phyloP scores from a whole-genome alignment of 352 stramenopile species.

The Globisporangium perplexum region DNA sequence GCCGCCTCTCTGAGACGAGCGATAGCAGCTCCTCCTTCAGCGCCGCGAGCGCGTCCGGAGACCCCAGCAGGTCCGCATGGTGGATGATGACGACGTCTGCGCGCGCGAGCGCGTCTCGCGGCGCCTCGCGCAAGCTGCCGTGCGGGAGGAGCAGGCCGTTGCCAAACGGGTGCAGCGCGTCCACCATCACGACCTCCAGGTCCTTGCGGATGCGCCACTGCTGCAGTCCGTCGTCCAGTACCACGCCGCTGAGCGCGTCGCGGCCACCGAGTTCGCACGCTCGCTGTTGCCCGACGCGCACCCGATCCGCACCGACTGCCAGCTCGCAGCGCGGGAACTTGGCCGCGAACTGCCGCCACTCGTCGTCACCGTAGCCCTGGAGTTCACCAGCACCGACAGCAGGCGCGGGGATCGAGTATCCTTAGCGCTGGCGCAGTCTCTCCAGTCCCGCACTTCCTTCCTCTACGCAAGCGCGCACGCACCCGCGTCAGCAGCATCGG shows the following conservation, averaged over 20 bases:
- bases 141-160: slow-evolving; percentile 50
- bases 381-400: neutral
- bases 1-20: slow-evolving; percentile 8
- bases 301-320: slow-evolving; percentile 31
- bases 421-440: no score
- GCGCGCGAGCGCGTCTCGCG: slow-evolving; percentile 30
- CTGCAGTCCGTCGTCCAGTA: slow-evolving; percentile 68
- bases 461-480: slow-evolving; percentile 3
- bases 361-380: slow-evolving; percentile 57
- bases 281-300: slow-evolving; percentile 14
- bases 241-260: slow-evolving; percentile 26
- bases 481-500: slow-evolving; percentile 52
- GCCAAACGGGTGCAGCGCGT: slow-evolving; percentile 60
- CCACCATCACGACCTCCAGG: slow-evolving; percentile 68
- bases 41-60: slow-evolving; percentile 4
- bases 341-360: slow-evolving; percentile 51
- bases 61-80: slow-evolving; percentile 38
- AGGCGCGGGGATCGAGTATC: neutral
- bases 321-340: slow-evolving; percentile 39
- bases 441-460: neutral
- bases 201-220: slow-evolving; percentile 60
- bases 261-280: slow-evolving; percentile 8
- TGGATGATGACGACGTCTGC: slow-evolving; percentile 57
- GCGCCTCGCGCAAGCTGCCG: slow-evolving; percentile 48
- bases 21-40: slow-evolving; percentile 15